Base-by-base conservation (phyloP, 208 protist genomes). In the Leptomonas pyrrhocoris region DNA sequence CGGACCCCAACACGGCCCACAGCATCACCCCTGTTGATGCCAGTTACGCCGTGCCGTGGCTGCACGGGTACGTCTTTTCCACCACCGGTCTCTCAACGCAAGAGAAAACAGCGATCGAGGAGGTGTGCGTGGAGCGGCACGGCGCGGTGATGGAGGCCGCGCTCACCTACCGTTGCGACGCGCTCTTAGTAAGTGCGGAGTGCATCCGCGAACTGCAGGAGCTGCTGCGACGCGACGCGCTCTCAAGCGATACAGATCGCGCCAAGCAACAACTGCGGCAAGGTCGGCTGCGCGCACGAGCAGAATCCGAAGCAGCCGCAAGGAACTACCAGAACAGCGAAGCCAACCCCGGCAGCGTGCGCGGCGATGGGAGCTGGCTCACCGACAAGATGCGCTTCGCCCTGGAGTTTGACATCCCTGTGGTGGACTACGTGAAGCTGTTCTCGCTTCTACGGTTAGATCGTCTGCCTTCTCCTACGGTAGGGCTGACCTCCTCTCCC, bases 31-130 rank as follows among this genome's bases (percentile, higher is more conserved):
- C 15, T 0, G 16, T 59, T 2, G 45, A 46, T 1, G 48, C 18
- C 3, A 2, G 43, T 1, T 84, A 51, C 31, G 66, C 71, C 16
- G 77, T 93, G 15, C 82, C 85, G 34, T 80, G 65, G 49, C 77
- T 96, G 49, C 55, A 74, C 48, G 86, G 89, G 27, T 96, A 96
- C 59, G 60, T 64, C 13, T 90, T 96, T 62, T 87, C 74, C 46
- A 64, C 80, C 0, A 86, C 86, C 16, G 74, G 80, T 7, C 63
- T 94, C 45, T 48, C 69, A 1, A 59, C 42, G 12, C 58, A 74
- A 6, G 86, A 96, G 64, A 78, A 78, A 48, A 51, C 69, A 19
- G 72, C 86, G 9, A 77, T 96, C 28, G 49, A 61, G n/a, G 48
- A 57, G 23, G 57, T 94, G 4, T 65, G 93, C 25, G 57, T 60